Base-by-base conservation (phyloP, 2,329 filamentous ascomycete genomes). In the Daldinia sp. region DNA sequence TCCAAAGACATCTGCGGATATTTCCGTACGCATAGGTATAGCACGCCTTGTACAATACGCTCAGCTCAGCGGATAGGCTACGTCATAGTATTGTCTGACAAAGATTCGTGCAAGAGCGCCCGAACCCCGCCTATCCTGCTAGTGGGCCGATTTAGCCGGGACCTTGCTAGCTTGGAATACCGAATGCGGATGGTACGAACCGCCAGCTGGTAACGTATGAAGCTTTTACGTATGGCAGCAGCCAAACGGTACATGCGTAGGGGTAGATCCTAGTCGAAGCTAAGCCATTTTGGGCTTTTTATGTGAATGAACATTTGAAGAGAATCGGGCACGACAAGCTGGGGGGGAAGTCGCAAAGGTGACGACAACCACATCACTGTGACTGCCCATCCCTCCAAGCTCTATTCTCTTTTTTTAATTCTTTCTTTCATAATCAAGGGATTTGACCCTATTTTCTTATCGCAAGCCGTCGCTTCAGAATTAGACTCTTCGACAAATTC, bases 351-450 rank as follows among this genome's bases (percentile, higher is more conserved):
- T 48, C 35, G 56, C 56, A 65, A 61, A 67, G 65, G 65, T 67
- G 65, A 68, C 65, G 65, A 68, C 63, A 68, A 61, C 65, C 45
- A 55, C 61, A 65, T 65, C 64, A 63, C 60, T 53, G 56, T 63
- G 53, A 61, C 49, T 59, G 35, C 57, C 29, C 57, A 58, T 50
- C 47, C 52, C 45, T 58, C 43, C 45, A 19, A 21, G 13, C 39
- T 43, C n/a, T 50, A 34, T 35, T 34, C 29, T 49, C 27, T 34
- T 50, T 50, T 35, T 35, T 61, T 27, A 45, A 25, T 45, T 29
- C 51, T 15, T 41, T 47, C 19, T 39, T n/a, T 32, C n/a, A n/a
- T n/a, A n/a, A 1, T 39, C 35, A 4, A 58, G 32, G 32, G 27
- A 34, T 25, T 23, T 15, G 35, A 39, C 17, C 47, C 39, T 32